Evolutionary conservation across 345 rosid species (phyloP).

Genomic region (Linum lewisii): DNA sequence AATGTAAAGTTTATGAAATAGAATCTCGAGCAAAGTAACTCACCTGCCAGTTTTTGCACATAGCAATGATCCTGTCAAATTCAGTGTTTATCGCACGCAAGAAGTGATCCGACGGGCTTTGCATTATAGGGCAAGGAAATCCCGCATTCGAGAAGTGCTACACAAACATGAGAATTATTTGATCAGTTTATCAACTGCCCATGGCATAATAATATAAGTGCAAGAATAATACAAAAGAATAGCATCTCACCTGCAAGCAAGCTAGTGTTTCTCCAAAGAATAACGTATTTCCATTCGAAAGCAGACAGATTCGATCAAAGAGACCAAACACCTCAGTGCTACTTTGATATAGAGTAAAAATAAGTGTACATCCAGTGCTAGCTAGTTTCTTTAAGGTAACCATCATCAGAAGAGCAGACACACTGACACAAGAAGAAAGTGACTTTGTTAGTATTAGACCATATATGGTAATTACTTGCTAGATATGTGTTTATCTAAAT

Average conservation of each 20-base stretch:
- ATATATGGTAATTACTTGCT: no score
- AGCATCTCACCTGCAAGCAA: conserved; percentile 72
- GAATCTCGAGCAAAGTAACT: background rate
- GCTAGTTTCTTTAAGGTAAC: conserved; percentile 97
- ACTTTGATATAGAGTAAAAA: conserved; percentile 86
- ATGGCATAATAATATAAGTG: background rate
- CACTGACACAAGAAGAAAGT: conserved; percentile 33
- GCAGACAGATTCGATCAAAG: conserved; percentile 93
- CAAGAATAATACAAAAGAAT: background rate
- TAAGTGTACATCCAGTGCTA: conserved; percentile 88
- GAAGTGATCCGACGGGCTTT: conserved; percentile 99
- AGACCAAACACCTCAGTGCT: conserved; percentile 99
- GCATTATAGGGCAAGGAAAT: conserved; percentile 99
- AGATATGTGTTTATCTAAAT: no score
- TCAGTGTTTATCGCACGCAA: conserved; percentile 96
- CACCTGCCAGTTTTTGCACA: conserved; percentile 67
- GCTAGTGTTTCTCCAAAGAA: conserved; percentile 98
- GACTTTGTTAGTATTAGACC: background rate
- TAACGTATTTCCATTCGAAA: conserved; percentile 91
- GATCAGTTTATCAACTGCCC: background rate
- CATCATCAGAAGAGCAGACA: conserved; percentile 98
- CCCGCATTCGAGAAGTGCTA: conserved; percentile 99
- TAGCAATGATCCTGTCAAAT: conserved; percentile 93
- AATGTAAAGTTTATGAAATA: background rate
- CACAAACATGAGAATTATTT: conserved; percentile 11